Conservation (phyloP, 345 rosid species). For the Salix viminalis region DNA sequence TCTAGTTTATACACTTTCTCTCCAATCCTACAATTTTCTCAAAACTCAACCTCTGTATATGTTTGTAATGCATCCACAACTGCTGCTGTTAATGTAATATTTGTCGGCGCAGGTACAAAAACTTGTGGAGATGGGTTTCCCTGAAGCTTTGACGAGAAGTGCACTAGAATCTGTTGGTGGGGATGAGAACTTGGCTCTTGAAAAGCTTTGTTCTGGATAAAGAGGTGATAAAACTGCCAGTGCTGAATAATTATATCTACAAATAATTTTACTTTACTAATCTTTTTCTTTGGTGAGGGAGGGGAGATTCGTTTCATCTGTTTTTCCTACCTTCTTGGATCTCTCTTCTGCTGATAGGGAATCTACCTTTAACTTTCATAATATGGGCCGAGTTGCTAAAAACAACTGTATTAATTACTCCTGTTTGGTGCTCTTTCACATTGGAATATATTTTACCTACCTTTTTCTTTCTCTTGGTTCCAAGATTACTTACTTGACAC, state of each 20-base stretch:
- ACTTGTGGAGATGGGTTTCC: slow-evolving; percentile 96
- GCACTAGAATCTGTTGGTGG: slow-evolving; percentile 76
- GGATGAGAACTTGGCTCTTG: slow-evolving; percentile 97
- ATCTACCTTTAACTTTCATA: background rate
- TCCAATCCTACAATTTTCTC: background rate
- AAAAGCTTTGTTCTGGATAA: slow-evolving; percentile 68
- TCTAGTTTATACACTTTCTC: background rate
- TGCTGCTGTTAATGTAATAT: background rate
- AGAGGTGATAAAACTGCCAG: background rate
- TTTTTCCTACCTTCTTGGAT: background rate
- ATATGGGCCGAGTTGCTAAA: background rate
- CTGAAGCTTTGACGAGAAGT: slow-evolving; percentile 69
- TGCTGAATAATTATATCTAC: background rate
- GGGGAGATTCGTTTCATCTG: background rate
- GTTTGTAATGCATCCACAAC: background rate
- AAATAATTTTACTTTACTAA: background rate
- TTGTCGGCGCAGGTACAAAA: slow-evolving; percentile 52
- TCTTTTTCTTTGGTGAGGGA: background rate
- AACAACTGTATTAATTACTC: background rate
- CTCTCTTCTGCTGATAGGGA: background rate
- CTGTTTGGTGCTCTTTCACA: background rate
- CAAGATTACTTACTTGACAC: background rate
- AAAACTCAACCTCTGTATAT: background rate
- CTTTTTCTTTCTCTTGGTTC: background rate
- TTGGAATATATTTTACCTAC: background rate